These are phyloP conservation scores for Dendrocalamus latiflorus DNA, from an alignment of 202 grass and related monocot genomes.

Conservation along the genomic window DNA sequence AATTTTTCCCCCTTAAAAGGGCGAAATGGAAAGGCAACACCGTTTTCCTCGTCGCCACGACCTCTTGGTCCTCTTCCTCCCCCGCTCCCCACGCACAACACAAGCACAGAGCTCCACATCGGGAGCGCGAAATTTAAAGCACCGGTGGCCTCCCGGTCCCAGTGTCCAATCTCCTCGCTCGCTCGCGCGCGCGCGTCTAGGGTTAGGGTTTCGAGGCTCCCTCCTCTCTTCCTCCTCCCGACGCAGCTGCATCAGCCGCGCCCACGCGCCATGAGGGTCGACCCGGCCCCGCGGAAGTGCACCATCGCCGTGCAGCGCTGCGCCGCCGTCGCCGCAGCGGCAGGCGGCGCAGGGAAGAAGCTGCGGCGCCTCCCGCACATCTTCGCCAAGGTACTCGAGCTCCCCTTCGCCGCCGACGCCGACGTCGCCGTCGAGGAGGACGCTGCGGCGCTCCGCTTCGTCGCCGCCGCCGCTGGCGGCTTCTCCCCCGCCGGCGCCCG, in stretches of 20 bases:
- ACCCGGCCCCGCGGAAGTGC: conserved; percentile 79
- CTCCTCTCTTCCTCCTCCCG: not conserved
- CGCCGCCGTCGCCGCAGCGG: not conserved
- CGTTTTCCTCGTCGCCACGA: too few species aligned
- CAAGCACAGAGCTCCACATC: too few species aligned
- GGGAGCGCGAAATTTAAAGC: conserved; percentile 6
- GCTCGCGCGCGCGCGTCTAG: not conserved
- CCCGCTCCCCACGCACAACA: too few species aligned
- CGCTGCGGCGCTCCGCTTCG: conserved; percentile 67
- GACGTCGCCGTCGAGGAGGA: conserved; percentile 80
- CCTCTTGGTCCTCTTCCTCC: too few species aligned
- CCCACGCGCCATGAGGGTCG: conserved; percentile 52
- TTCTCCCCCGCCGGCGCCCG: conserved; percentile 45
- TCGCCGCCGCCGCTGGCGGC: conserved; percentile 46
- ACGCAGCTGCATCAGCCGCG: not conserved
- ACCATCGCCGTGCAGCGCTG: conserved; percentile 54
- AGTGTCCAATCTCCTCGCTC: too few species aligned
- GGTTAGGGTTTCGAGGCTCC: conserved; percentile 4
- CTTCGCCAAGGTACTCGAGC: conserved; percentile 92
- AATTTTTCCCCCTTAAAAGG: too few species aligned
- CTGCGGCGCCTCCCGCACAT: conserved; percentile 90
- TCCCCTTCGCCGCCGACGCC: conserved; percentile 82
- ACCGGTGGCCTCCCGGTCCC: too few species aligned
- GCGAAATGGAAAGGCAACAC: too few species aligned
- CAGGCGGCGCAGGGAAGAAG: conserved; percentile 50